Conservation (phyloP, 176 grass and related monocot species). For the Secale cereale region DNA sequence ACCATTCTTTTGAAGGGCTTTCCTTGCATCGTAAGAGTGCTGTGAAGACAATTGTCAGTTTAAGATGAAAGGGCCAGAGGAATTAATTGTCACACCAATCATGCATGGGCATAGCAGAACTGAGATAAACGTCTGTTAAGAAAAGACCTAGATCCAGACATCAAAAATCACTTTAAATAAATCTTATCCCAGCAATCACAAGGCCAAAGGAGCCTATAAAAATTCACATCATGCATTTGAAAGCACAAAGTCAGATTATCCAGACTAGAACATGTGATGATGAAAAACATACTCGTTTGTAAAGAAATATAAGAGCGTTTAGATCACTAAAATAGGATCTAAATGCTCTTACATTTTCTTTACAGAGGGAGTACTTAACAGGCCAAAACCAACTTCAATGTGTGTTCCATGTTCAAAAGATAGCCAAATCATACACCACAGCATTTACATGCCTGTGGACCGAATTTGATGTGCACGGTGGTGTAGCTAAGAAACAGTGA, state of each 20-base stretch:
- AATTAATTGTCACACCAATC: background rate
- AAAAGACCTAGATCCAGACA: background rate
- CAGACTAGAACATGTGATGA: background rate
- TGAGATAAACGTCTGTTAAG: background rate
- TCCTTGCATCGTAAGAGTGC: slow-evolving; percentile 66
- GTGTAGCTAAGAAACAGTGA: background rate
- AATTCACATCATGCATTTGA: no score
- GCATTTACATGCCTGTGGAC: background rate
- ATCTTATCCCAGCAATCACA: background rate
- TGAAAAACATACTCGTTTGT: background rate
- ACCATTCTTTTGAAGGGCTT: slow-evolving; percentile 83
- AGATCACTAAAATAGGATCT: no score
- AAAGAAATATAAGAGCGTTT: no score
- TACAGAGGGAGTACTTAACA: no score
- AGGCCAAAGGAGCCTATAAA: background rate
- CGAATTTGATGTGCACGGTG: background rate
- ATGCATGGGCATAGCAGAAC: background rate
- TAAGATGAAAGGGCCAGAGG: background rate
- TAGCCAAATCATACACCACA: background rate
- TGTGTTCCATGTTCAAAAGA: background rate
- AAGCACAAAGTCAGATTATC: background rate
- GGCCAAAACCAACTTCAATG: background rate
- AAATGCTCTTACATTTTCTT: no score
- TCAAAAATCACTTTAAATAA: background rate
- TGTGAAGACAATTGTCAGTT: slow-evolving; percentile 27